Evolutionary conservation across 1,139 yeast genomes (phyloP), one percentile per base, ranked within the genome.

Genomic region (Kluyveromyces sp.): DNA sequence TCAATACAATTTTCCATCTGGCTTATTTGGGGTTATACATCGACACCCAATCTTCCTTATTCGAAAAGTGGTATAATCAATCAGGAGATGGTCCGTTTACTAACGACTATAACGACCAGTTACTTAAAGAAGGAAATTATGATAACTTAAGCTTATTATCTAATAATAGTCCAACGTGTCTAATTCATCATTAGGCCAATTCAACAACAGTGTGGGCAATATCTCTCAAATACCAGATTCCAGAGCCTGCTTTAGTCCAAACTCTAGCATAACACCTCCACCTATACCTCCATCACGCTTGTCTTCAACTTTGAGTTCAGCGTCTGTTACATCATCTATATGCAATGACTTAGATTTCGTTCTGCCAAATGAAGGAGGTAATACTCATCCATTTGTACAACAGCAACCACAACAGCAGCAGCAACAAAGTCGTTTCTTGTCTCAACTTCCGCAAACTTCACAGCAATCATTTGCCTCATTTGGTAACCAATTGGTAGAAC

Each of bases 161-260:
- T 36, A 38, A 44, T 33, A 46, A 42, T 39, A 37, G 41, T 25
- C 46, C n/a, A 28, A 44, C 8, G 30, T 30, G 21, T 29, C 34
- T 15, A n/a, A 7, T 4, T 38, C 25, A 10, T 29, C 41, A 4
- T 15, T 38, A 10, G 30, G 30, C 27, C 33, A 38, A 7, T n/a
- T 37, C 8, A 29, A 29, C 32, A 28, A 27, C 15, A 42, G 21
- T 34, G 43, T n/a, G 4, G 27, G 27, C 34, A 38, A 30, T 25
- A 7, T 10, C 5, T 33, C 34, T 5, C 34, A 33, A 21, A 6
- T 33, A 4, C 15, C 34, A 33, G 7, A n/a, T 10, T 35, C 38
- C 7, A 38, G 35, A 34, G 28, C 27, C 4, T 27, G 27, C 28
- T 41, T 41, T 39, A 34, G 34, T 29, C 43, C 43, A 7, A 35